These are phyloP conservation scores for Chrysanthemum seticuspe DNA, from an alignment of 129 eudicot species.

Conservation along the genomic window DNA sequence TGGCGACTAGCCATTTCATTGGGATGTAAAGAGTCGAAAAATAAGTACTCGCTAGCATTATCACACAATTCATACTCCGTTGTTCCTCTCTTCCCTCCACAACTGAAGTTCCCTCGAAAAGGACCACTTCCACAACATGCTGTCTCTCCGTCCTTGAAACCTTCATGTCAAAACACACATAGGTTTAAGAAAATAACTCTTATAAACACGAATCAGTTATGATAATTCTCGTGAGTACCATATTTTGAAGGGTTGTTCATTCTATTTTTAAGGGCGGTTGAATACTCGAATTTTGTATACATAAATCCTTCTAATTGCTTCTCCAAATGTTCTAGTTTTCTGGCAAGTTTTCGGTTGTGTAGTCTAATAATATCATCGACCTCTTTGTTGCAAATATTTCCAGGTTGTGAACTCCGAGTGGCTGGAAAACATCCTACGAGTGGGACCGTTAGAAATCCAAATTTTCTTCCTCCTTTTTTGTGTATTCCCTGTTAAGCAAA, in stretches of 20 bases:
- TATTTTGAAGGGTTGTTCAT: constrained; percentile 35
- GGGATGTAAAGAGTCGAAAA: constrained; percentile 43
- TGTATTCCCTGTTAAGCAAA: constrained; percentile 39
- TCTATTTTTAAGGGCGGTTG: constrained; percentile 18
- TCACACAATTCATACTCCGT: constrained; percentile 34
- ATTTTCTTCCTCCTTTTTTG: constrained; percentile 52
- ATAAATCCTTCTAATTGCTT: constrained; percentile 36
- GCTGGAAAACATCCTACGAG: constrained; percentile 52
- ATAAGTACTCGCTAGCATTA: constrained; percentile 24
- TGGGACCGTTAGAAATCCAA: constrained; percentile 34
- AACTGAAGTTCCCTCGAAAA: constrained; percentile 34
- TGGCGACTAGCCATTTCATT: constrained; percentile 34
- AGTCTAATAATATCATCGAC: constrained; percentile 21
- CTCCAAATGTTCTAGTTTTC: constrained; percentile 15
- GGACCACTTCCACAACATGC: constrained; percentile 59
- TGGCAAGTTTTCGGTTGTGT: constrained; percentile 30
- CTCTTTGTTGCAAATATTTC: constrained; percentile 31
- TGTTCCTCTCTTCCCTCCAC: constrained; percentile 35
- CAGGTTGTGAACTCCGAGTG: constrained; percentile 18
- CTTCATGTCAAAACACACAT: constrained; percentile 25
- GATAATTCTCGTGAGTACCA: constrained; percentile 34
- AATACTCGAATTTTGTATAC: constrained; percentile 33
- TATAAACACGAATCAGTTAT: background rate
- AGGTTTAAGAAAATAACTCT: background rate
- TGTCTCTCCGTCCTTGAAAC: constrained; percentile 40